Conservation (phyloP, 2,329 filamentous ascomycete species). For the Fusarium sp. region DNA sequence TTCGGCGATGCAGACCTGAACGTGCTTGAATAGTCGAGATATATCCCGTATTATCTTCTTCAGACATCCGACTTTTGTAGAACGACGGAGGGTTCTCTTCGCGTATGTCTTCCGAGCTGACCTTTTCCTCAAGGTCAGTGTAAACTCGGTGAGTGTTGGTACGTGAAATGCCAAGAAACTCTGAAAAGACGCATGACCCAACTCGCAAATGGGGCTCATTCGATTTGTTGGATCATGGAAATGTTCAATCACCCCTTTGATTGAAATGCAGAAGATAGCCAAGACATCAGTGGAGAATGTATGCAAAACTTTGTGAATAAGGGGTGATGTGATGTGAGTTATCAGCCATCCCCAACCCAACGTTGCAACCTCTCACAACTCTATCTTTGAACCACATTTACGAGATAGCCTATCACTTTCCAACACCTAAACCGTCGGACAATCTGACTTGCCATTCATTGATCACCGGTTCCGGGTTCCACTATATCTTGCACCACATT, state of each 20-base stretch:
- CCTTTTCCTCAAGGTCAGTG: not conserved
- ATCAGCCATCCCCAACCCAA: not conserved
- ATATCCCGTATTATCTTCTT: conserved; percentile 32
- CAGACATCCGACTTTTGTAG: conserved; percentile 18
- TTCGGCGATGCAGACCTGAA: conserved; percentile 27
- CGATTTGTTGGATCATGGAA: not conserved
- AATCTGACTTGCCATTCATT: not conserved
- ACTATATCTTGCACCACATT: not conserved
- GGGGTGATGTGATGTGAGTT: conserved; percentile 3
- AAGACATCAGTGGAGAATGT: conserved; percentile 16
- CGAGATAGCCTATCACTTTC: not conserved
- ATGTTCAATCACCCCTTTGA: conserved; percentile 5
- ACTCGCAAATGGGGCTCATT: conserved; percentile 9
- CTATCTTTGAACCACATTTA: not conserved
- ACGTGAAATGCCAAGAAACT: conserved; percentile 3
- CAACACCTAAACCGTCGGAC: too few relatives aligned
- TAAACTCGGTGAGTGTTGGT: conserved; percentile 8
- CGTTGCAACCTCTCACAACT: conserved; percentile 11
- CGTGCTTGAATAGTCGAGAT: conserved; percentile 6
- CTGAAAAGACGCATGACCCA: conserved; percentile 14
- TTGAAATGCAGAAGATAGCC: conserved; percentile 10
- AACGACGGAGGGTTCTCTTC: not conserved
- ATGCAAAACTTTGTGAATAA: conserved; percentile 11
- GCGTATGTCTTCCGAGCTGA: conserved; percentile 10
- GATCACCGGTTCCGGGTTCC: not conserved